Base-by-base conservation (phyloP, 2,329 filamentous ascomycete genomes). In the Pyrenophora graminea region DNA sequence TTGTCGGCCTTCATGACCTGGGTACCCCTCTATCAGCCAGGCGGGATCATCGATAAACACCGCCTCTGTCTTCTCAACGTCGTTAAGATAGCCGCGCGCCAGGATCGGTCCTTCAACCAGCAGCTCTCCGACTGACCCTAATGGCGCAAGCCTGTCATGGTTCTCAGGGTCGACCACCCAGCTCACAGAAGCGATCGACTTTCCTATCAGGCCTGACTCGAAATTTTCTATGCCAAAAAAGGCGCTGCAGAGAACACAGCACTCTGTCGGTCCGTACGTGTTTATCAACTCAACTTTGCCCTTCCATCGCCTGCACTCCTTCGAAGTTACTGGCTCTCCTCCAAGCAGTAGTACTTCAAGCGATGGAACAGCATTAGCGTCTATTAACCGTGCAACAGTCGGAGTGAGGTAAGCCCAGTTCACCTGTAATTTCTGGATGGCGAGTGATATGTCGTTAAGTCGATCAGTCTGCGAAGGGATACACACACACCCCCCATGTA, bases 391-490 rank as follows among this genome's bases (percentile, higher is more conserved):
- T 23, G 21, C 21, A 23, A 23, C 21, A 23, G 21, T 23, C 21
- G 21, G 53, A 3, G 55, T 58, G 12, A 61, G 36, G 21, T 46
- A 49, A n/a, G 46, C 50, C 42, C 43, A 53, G 41, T 51, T 53
- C 10, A 49, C 45, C 8, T 52, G 41, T 13, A 53, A 36, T 5
- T 15, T 19, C 4, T 75, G 74, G 21, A 86, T 80, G 0, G 76
- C 77, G 2, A 75, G 77, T 1, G 75, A 69, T 3, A 85, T 71
- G 46, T 84, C 77, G 45, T 79, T 76, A 65, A 13, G 80, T 71
- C 48, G 83, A 79, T 4, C 76, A 66, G 1, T 79, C 72, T 5
- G 79, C 77, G 0, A 59, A 9, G 85, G 83, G 0, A 86, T 74
- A 8, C 15, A 40, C 9, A 6, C 10, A 25, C 86, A 80, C 0